Evolutionary conservation across 139 green algal species (phyloP), one percentile per base, ranked within the genome.

Genomic region (Tetraselmis striata): DNA sequence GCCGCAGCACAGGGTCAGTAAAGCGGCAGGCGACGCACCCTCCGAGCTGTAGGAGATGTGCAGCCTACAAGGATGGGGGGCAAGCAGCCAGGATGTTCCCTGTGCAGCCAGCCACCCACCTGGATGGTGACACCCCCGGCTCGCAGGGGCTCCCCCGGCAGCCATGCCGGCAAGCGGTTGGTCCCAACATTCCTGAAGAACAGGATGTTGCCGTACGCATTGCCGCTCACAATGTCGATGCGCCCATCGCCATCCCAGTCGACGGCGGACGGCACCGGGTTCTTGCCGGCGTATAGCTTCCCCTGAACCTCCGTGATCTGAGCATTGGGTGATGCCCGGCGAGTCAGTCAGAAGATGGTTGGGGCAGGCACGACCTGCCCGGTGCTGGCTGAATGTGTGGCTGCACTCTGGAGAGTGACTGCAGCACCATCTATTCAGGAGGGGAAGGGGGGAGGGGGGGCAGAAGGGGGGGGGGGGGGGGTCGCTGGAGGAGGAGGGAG

Each of bases 181-280:
- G 81, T 84, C n/a, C 81, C 81, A 26, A 76, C 81, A 31, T 84
- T 84, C 30, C 30, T 75, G 74, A 84, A 59, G 75, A 84, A 85
- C 22, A 81, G 28, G 22, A 85, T 76, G 29, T 32, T 79, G 11
- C 76, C 82, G 25, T 78, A 29, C 23, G 82, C 82, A 24, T 81
- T 82, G 27, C 77, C 82, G 2, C 30, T 29, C 5, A 85, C 27
- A 1, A 85, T 29, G 77, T 85, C 82, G 1, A n/a, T 78, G 30
- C 76, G 76, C 25, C 83, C 83, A 59, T 86, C 83, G 22, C 78
- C 29, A 78, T 86, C 77, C 83, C 83, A 86, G 58, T 86, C 83
- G 23, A 83, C 79, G 26, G 29, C 58, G 75, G 45, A 80, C n/a
- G 75, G 59, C 45, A 58, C 31, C 2, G 79, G 75, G 29, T 86